Conservation (phyloP, 1,139 yeast genomes). For the Geotrichum klebahnii region DNA sequence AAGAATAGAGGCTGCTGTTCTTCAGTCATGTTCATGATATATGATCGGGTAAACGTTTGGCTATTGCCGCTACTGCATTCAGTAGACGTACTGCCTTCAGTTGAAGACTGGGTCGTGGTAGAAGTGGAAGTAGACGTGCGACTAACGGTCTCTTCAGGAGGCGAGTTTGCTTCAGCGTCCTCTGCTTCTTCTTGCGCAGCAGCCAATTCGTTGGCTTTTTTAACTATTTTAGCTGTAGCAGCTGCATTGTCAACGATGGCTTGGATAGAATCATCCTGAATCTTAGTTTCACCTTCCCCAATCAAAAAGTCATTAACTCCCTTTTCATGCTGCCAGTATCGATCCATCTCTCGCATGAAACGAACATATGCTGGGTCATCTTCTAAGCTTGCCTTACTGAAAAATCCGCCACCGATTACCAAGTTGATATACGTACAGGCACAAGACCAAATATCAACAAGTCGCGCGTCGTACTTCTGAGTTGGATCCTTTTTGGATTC, state of each 20-base stretch:
- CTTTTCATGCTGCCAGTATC: constrained; percentile 67
- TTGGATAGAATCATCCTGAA: constrained; percentile 12
- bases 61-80: neutral
- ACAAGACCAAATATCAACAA: constrained; percentile 87
- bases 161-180: constrained; percentile 8
- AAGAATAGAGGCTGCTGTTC: constrained; percentile 67
- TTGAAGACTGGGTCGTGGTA: constrained; percentile 13
- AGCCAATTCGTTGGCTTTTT: constrained; percentile 3
- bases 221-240: constrained; percentile 1
- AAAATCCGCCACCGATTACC: constrained; percentile 42
- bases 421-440: constrained; percentile 89
- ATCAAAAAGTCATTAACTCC: constrained; percentile 14
- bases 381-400: constrained; percentile 33
- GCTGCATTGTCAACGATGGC: constrained; percentile 13
- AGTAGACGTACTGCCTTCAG: neutral
- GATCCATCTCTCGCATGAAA: constrained; percentile 27
- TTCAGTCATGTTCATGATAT: constrained; percentile 19
- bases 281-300: constrained; percentile 18
- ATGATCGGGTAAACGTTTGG: constrained; percentile 9
- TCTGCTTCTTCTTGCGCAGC: constrained; percentile 8
- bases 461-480: constrained; percentile 63
- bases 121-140: constrained; percentile 13
- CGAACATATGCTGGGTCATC: constrained; percentile 31
- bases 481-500: constrained; percentile 29
- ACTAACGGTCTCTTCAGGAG: constrained; percentile 16